Percentiles rank a stretch among this genome's conserved stretches.
phyloP scores from a whole-genome alignment of 371 early-diverging fungal genomes.

The Sporodiniella umbellata region DNA sequence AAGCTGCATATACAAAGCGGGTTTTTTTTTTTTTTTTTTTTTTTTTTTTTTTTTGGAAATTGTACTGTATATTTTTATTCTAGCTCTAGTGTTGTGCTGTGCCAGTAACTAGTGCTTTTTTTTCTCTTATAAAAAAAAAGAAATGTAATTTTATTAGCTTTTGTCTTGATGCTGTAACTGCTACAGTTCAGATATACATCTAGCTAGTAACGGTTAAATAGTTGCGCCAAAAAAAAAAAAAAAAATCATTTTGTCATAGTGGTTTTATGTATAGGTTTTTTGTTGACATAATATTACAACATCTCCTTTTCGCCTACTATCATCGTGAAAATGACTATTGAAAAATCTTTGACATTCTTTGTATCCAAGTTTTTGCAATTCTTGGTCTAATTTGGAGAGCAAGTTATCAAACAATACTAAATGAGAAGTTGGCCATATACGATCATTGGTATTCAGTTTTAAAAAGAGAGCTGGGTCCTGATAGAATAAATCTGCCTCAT shows the following conservation, averaged over 20 bases:
- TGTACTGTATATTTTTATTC: too few relatives aligned
- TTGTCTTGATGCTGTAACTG: too few relatives aligned
- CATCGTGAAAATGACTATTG: conserved; percentile 86
- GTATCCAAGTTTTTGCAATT: conserved; percentile 19
- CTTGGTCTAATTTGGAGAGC: conserved; percentile 3
- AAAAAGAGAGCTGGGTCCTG: conserved; percentile 62
- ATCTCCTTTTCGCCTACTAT: conserved; percentile 75
- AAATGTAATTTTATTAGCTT: too few relatives aligned
- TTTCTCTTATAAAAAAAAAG: too few relatives aligned
- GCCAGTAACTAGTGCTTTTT: background rate
- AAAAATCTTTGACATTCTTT: conserved; percentile 77
- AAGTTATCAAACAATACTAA: conserved; percentile 70
- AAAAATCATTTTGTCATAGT: background rate
- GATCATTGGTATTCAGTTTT: conserved; percentile 5
- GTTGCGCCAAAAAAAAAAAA: conserved; percentile 4
- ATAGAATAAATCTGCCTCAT: conserved; percentile 86
- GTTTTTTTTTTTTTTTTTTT: background rate
- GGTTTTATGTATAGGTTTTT: background rate
- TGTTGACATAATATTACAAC: conserved; percentile 64
- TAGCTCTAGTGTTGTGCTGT: background rate
- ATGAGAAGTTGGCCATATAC: conserved; percentile 50
- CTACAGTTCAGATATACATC: background rate
- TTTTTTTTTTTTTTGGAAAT: background rate
- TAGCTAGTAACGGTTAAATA: too few relatives aligned
- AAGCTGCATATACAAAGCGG: background rate